Evolutionary conservation across 2,329 filamentous ascomycete species (phyloP), one percentile per base, ranked within the genome.

Genomic region (Ophiocordyceps sinensis): DNA sequence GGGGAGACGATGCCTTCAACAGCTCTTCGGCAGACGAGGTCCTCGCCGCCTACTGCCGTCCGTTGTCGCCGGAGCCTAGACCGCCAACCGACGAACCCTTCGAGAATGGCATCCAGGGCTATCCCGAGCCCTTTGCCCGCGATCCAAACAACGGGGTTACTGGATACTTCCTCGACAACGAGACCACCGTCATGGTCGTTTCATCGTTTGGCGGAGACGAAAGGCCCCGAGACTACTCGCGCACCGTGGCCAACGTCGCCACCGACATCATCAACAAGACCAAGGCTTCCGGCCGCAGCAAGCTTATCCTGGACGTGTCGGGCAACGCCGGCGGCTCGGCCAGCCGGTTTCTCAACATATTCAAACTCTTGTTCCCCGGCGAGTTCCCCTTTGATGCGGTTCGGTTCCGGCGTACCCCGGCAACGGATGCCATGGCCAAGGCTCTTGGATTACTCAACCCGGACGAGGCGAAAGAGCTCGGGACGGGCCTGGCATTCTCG

Each of bases 301-400:
- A 73, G 53, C 61, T 84, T 5, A 64, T 84, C 28, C 71, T 84
- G 44, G 80, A 84, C 46, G 51, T 83, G 7, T 67, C 71, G 4
- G 65, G 62, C 2, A 85, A 84, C 47, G 63, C 62, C 0, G 79
- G 79, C 32, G 79, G 79, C 1, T 56, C 57, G 36, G 51, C 74
- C 13, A 49, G 60, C 8, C 60, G 65, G 8, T 69, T 66, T 2
- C 64, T 63, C 36, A 65, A 70, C 36, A 49, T 68, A 1, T 78
- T 78, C 51, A 57, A 58, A 9, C 53, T 64, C 26, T 52, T 62
- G 9, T 61, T 61, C 39, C 59, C 59, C 13, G 44, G 43, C 29
- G 35, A 37, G 36, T 34, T 37, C 11, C 40, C 42, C 13, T 41
- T 38, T 28, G 43, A 42, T 2, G 37, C 41, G 10, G 41, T 40